phyloP scores from a whole-genome alignment of 2,329 filamentous ascomycete genomes.

The Dendrostoma leiphaemia region DNA sequence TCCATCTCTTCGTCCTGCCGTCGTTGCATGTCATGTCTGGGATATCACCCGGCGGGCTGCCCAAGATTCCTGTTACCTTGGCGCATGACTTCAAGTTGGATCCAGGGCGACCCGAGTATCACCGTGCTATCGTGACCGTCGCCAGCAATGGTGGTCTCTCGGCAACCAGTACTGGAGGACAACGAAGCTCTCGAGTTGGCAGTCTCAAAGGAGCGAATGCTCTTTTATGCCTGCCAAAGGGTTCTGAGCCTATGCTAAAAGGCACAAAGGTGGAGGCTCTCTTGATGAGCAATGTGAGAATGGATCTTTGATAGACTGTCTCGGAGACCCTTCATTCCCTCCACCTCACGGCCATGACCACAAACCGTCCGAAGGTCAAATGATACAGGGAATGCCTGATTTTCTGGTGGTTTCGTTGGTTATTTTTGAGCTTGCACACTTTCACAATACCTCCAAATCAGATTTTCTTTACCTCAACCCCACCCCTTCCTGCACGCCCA shows the following conservation, averaged over 20 bases:
- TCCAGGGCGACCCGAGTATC: constrained; percentile 78
- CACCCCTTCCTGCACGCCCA: neutral
- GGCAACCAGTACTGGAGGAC: constrained; percentile 82
- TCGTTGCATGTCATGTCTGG: constrained; percentile 77
- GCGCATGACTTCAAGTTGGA: constrained; percentile 75
- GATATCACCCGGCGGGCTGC: constrained; percentile 64
- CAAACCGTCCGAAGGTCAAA: neutral
- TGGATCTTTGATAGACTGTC: constrained; percentile 18
- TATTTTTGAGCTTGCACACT: neutral
- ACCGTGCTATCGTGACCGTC: constrained; percentile 73
- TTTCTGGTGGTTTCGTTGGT: neutral
- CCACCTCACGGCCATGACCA: neutral
- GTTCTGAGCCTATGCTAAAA: constrained; percentile 62
- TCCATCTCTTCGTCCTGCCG: constrained; percentile 91
- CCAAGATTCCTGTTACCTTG: constrained; percentile 68
- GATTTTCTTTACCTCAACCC: neutral
- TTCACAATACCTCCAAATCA: neutral
- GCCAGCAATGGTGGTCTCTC: constrained; percentile 65
- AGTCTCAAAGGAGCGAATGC: constrained; percentile 89
- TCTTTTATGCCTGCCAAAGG: constrained; percentile 70
- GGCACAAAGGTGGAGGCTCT: constrained; percentile 74
- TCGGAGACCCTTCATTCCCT: neutral
- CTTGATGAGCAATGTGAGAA: constrained; percentile 62
- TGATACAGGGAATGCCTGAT: neutral
- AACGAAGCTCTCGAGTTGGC: constrained; percentile 85